Percentiles rank a stretch among this genome's conserved stretches.
These are phyloP conservation scores for Annulohypoxylon truncatum DNA, from an alignment of 2,329 filamentous ascomycete genomes.

Conservation along the genomic window DNA sequence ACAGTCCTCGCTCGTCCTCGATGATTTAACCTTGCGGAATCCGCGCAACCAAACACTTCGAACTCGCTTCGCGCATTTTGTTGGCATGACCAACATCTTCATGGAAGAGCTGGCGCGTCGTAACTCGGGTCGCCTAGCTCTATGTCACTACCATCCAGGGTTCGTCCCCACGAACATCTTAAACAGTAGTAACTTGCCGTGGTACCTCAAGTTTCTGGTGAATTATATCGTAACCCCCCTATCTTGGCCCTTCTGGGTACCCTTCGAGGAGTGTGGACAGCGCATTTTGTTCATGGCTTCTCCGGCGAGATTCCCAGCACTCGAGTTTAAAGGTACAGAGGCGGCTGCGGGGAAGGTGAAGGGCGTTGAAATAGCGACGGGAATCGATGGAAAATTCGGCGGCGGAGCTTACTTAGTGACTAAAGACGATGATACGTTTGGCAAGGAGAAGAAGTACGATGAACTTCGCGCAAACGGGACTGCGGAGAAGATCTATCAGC, in stretches of 20 bases:
- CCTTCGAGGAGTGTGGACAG: conserved; percentile 23
- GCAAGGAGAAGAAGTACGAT: conserved; percentile 15
- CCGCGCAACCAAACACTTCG: conserved; percentile 3
- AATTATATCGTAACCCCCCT: conserved; percentile 4
- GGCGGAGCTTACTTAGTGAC: conserved; percentile 18
- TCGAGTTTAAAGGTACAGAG: background rate
- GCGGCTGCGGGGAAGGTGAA: background rate
- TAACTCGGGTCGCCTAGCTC: conserved; percentile 44
- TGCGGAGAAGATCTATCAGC: conserved; percentile 24
- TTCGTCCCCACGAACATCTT: conserved; percentile 9
- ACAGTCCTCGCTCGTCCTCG: background rate
- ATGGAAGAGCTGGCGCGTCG: conserved; percentile 47
- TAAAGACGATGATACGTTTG: conserved; percentile 5
- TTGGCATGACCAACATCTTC: conserved; percentile 48
- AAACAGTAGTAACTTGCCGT: conserved; percentile 10
- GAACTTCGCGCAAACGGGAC: conserved; percentile 15
- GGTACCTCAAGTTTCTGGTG: conserved; percentile 14
- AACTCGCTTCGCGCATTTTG: background rate
- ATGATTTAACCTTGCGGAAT: conserved; percentile 17
- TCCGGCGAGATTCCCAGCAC: conserved; percentile 9
- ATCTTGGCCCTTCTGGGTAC: background rate
- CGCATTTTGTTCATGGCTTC: conserved; percentile 25
- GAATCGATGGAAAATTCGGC: conserved; percentile 12
- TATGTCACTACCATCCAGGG: conserved; percentile 42
- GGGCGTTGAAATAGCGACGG: conserved; percentile 12